Base-by-base conservation (phyloP, 495 filamentous ascomycete species). In the Evernia prunastri region DNA sequence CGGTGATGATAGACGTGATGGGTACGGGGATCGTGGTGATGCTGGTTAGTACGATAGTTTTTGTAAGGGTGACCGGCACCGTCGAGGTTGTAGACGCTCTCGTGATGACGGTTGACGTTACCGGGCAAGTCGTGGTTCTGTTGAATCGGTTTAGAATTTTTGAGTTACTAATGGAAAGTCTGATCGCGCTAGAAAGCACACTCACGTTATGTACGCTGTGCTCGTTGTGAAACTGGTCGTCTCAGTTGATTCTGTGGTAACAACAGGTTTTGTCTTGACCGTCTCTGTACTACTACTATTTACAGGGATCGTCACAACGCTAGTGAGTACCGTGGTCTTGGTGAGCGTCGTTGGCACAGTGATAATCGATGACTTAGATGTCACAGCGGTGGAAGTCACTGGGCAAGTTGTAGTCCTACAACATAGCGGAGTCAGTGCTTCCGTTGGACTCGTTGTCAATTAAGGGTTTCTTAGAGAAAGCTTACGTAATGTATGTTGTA, bases 11-110 rank as follows among this genome's bases (percentile, higher is more conserved):
- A 13, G 31, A 31, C 4, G 60, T 54, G 18, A 31, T 10, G 20
- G 56, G 20, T 1, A 56, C 56, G 23, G 58, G 45, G n/a, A 58
- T 53, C 7, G 65, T 72, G 10, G 70, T 9, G 23, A 73, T 70
- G 57, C 61, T 73, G 5, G 70, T 74, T 23, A 64, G 31, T 42
- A 72, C 74, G 17, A 72, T 68, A 0, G 75, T 73, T 8, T 65
- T 59, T 18, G 70, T 76, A 7, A 37, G 47, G 5, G 62, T 64
- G 17, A 69, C 61, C 51, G 71, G 68, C 36, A 67, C 58, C 13
- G 72, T 70, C 27, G 68, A 69, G 45, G 66, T 75, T 1, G 71
- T 69, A 31, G 71, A 63, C 18, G 67, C 70, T n/a, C 58, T 70
- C 58, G 67, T 70, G 25, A 66, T 69, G 18, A 75, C 70, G 68